phyloP scores from a whole-genome alignment of 2,329 filamentous ascomycete species.

The Aspergillus alliaceus region DNA sequence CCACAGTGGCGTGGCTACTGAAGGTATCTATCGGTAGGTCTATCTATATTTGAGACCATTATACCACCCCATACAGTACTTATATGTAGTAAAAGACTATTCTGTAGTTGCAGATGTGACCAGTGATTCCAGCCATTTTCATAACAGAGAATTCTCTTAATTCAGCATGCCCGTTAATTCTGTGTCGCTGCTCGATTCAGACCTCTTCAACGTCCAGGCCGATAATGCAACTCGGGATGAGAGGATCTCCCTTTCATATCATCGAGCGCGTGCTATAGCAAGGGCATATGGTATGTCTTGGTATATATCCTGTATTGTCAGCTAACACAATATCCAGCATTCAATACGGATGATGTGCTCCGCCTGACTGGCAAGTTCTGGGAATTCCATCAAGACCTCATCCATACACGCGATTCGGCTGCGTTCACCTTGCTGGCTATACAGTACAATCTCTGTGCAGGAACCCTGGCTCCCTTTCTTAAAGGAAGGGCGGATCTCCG shows the following conservation, averaged over 20 bases:
- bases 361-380: conserved; percentile 2
- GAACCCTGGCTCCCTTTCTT: conserved; percentile 19
- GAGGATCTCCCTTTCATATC: conserved; percentile 3
- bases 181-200: background rate
- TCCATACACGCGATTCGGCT: background rate
- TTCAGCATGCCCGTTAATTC: background rate
- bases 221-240: background rate
- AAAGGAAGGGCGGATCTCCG: conserved; percentile 14
- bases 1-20: no score
- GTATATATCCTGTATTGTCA: accelerated
- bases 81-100: no score
- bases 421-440: conserved; percentile 15
- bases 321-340: background rate
- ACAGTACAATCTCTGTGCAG: conserved; percentile 21
- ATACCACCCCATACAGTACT: no score
- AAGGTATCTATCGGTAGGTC: no score
- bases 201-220: background rate
- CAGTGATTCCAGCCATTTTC: no score
- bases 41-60: no score
- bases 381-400: background rate
- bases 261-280: conserved; percentile 6
- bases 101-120: no score
- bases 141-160: no score
- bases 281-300: background rate
- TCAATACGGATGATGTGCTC: conserved; percentile 2